phyloP scores from a whole-genome alignment of 2,329 filamentous ascomycete species.

The Nothopassalora personata region DNA sequence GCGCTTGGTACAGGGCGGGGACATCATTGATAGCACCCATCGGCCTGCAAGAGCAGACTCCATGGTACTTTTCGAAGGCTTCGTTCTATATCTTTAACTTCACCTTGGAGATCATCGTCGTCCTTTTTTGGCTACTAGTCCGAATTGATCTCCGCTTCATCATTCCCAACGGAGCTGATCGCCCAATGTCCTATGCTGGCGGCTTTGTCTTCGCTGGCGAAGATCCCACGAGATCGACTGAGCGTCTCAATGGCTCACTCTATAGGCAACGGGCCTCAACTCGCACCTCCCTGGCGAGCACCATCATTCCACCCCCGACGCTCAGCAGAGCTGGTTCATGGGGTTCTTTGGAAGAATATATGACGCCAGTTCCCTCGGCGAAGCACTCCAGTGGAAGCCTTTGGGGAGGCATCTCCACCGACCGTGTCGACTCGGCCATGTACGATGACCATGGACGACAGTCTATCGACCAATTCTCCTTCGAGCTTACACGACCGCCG shows the following conservation, averaged over 20 bases:
- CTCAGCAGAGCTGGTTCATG: background rate
- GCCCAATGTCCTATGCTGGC: slow-evolving; percentile 34
- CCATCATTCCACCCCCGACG: slow-evolving; percentile 1
- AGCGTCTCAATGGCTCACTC: background rate
- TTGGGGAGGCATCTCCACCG: background rate
- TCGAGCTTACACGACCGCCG: background rate
- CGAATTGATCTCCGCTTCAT: slow-evolving; percentile 73
- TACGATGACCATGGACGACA: background rate
- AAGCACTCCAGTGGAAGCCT: background rate
- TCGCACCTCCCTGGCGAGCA: slow-evolving; percentile 1
- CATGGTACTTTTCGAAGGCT: slow-evolving; percentile 65
- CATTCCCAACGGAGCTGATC: slow-evolving; percentile 63
- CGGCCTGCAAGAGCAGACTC: slow-evolving; percentile 45
- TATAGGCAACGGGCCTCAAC: background rate
- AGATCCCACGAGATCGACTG: background rate
- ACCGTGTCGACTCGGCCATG: background rate
- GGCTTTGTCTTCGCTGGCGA: slow-evolving; percentile 6
- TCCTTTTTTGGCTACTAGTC: slow-evolving; percentile 60
- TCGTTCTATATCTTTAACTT: slow-evolving; percentile 81
- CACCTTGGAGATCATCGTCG: slow-evolving; percentile 63
- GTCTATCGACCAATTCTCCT: background rate
- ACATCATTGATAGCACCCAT: slow-evolving; percentile 48
- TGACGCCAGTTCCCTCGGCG: background rate
- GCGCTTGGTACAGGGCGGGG: slow-evolving; percentile 63
- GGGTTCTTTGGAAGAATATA: background rate